Base-by-base conservation (phyloP, 208 protist genomes). In the Phytomonas francai region DNA sequence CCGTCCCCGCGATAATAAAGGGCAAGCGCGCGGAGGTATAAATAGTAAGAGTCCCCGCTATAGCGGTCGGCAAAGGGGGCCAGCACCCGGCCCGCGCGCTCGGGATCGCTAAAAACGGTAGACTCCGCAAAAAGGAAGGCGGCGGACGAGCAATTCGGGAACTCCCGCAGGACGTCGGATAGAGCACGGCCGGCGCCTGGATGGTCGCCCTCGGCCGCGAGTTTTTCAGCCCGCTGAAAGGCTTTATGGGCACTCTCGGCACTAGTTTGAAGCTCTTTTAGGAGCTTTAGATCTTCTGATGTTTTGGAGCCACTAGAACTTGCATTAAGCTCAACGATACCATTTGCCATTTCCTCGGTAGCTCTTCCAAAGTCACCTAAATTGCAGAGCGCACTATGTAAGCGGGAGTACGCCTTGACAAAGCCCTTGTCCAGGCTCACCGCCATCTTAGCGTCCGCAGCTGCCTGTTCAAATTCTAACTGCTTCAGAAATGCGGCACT, bases 401-500 rank as follows among this genome's bases (percentile, higher is more conserved):
- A 76, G 29, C 94, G 84, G 28, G 86, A 82, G 66, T 96, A 96
- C n/a, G 85, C 92, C 70, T 92, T 94, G 16, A 73, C 62, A 61
- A 96, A 97, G 16, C 77, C 80, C 25, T 59, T 69, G 61, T 98
- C 88, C 19, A 96, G 77, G 22, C 80, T 74, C 9, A 97, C 78
- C 2, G 91, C 86, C 56, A 74, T 82, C 33, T 80, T 73, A 9
- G 89, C 92, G 60, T 98, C 90, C 9, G 65, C 63, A 9, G 74
- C 67, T 9, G 88, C 90, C 30, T 76, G 63, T 11, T 71, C 56
- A 70, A 82, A 90, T 39, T 92, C 74, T 0, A 69, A 69, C 51
- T 81, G 70, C 59, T 91, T 78, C 30, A 92, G 71, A 75, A 94
- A 92, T 61, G 83, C 86, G 39, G 95, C 94, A 51, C 87, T 93